Evolutionary conservation across 257 asterid genomes (phyloP).

Genomic region (Penstemon davidsonii): DNA sequence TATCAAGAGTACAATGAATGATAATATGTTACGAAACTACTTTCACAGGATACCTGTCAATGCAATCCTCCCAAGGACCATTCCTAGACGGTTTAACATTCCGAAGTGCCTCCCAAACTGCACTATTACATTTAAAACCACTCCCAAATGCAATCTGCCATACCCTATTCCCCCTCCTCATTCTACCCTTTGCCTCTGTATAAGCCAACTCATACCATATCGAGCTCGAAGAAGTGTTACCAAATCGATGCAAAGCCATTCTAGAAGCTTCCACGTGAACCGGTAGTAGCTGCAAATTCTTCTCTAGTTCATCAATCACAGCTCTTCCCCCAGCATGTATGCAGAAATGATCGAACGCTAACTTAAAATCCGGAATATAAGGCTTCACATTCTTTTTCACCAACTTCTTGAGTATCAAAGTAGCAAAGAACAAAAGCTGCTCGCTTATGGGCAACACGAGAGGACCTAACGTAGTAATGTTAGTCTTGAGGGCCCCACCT

Average conservation of each 20-base stretch:
- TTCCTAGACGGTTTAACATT: slow-evolving; percentile 44
- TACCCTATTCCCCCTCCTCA: slow-evolving; percentile 53
- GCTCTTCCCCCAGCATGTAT: slow-evolving; percentile 83
- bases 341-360: slow-evolving; percentile 78
- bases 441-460: slow-evolving; percentile 62
- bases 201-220: slow-evolving; percentile 79
- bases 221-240: slow-evolving; percentile 81
- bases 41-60: slow-evolving; percentile 54
- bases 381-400: slow-evolving; percentile 51
- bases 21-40: slow-evolving; percentile 24
- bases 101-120: slow-evolving; percentile 68
- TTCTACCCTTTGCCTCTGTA: slow-evolving; percentile 64
- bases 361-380: slow-evolving; percentile 61
- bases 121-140: slow-evolving; percentile 74
- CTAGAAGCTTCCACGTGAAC: slow-evolving; percentile 70
- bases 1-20: slow-evolving; percentile 2
- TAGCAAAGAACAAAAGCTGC: slow-evolving; percentile 55
- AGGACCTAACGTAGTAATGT: slow-evolving; percentile 63
- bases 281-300: slow-evolving; percentile 57
- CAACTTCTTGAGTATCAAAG: slow-evolving; percentile 44
- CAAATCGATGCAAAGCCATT: slow-evolving; percentile 71
- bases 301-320: slow-evolving; percentile 77
- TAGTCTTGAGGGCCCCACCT: slow-evolving; percentile 58
- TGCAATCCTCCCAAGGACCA: slow-evolving; percentile 76
- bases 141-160: slow-evolving; percentile 88